Evolutionary conservation across 345 rosid genomes (phyloP).

Genomic region (Alliaria petiolata): DNA sequence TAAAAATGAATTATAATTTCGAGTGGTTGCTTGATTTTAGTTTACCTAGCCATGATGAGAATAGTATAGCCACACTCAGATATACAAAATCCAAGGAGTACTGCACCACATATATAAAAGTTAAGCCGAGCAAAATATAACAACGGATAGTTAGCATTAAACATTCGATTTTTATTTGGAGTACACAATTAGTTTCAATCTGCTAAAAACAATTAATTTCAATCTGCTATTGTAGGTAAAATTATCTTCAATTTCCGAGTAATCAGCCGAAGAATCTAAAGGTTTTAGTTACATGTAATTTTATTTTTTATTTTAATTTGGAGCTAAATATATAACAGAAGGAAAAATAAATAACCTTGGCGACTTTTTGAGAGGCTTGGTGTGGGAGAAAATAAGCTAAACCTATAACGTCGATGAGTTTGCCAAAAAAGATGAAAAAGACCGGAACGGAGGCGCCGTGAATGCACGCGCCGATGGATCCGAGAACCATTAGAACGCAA

Average conservation of each 20-base stretch:
- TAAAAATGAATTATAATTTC: not conserved
- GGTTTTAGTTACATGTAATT: not conserved
- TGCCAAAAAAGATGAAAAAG: conserved; percentile 91
- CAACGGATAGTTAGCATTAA: too few species aligned
- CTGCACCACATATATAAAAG: conserved; percentile 43
- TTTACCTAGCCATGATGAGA: conserved; percentile 91
- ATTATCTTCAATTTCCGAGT: not conserved
- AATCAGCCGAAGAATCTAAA: not conserved
- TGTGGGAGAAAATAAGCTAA: conserved; percentile 76
- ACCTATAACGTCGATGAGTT: conserved; percentile 71
- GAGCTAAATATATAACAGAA: not conserved
- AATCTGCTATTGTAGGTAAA: not conserved
- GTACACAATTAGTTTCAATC: not conserved
- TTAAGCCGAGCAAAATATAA: not conserved
- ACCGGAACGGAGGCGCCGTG: conserved; percentile 96
- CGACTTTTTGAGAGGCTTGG: conserved; percentile 79
- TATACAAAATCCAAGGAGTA: conserved; percentile 96
- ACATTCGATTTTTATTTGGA: not conserved
- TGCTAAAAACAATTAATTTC: not conserved
- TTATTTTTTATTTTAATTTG: not conserved
- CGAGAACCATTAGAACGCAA: conserved; percentile 64
- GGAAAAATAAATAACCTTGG: conserved; percentile 49
- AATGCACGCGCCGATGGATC: conserved; percentile 82
- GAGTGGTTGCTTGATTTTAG: not conserved
- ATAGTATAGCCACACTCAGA: conserved; percentile 78